phyloP scores from a whole-genome alignment of 768 basidiomycete genomes.

The Epithele typhae region DNA sequence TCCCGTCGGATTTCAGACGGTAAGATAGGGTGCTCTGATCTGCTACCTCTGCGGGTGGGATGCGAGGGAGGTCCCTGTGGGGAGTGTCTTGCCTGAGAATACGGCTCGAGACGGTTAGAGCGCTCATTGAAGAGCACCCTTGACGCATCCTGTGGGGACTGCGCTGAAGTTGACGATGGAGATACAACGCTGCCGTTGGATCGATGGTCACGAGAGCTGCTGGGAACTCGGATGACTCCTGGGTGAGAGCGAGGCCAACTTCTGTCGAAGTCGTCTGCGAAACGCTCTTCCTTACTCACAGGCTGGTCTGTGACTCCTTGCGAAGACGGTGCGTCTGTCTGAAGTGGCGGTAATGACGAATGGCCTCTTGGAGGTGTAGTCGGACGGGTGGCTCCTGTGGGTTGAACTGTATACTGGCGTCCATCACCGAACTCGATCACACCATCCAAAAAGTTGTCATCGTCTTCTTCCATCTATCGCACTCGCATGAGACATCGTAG shows the following conservation, averaged over 20 bases:
- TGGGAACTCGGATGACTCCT: slow-evolving; percentile 42
- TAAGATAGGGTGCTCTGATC: slow-evolving; percentile 36
- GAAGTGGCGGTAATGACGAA: background rate
- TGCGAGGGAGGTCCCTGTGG: slow-evolving; percentile 24
- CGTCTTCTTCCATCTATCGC: slow-evolving; percentile 72
- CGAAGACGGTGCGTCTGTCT: slow-evolving; percentile 1
- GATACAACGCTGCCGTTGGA: slow-evolving; percentile 29
- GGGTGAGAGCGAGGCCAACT: slow-evolving; percentile 78
- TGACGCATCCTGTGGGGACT: slow-evolving; percentile 53
- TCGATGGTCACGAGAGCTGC: slow-evolving; percentile 36
- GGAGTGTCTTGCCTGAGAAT: slow-evolving; percentile 46
- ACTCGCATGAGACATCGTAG: slow-evolving; percentile 1
- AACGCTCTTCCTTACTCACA: slow-evolving; percentile 82
- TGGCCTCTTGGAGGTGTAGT: slow-evolving; percentile 23
- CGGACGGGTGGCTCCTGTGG: slow-evolving; percentile 33
- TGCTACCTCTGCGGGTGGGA: slow-evolving; percentile 37
- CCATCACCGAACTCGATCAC: slow-evolving; percentile 97
- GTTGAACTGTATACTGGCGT: slow-evolving; percentile 80
- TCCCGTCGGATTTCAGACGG: slow-evolving; percentile 46
- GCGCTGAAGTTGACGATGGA: slow-evolving; percentile 33
- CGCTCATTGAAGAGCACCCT: slow-evolving; percentile 94
- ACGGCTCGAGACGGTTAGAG: slow-evolving; percentile 86
- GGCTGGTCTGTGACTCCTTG: slow-evolving; percentile 30
- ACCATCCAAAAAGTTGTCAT: slow-evolving; percentile 82
- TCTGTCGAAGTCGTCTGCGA: slow-evolving; percentile 92